Evolutionary conservation across 2,329 filamentous ascomycete species (phyloP), one percentile per base, ranked within the genome.

Genomic region (Alternaria angustiovoidea): DNA sequence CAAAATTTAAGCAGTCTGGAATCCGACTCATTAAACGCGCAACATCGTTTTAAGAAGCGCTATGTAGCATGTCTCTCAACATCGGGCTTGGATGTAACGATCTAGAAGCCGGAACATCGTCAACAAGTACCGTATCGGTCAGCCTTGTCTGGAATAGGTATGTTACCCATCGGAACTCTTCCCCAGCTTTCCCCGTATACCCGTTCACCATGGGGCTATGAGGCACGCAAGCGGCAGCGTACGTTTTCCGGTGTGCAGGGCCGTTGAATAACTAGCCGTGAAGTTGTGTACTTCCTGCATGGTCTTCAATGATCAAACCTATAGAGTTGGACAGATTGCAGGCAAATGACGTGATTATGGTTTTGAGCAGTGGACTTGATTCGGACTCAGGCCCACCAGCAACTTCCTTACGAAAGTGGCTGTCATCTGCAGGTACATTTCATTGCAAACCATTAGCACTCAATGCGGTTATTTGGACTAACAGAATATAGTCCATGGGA

Each of bases 131-230:
- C 34, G 51, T 32, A 8, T 53, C 14, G 11, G 38, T 16, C 24
- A 20, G 28, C 22, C 32, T 20, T 14, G 51, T 54, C 61, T 46
- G 41, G 12, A 57, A 49, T 30, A 42, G 53, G 63, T 42, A 51
- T 53, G 42, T 51, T 38, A 24, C 43, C 55, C 54, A 36, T 28
- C 58, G 62, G 64, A 58, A 57, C 2, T 22, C 32, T 51, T 43
- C 38, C 57, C 52, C 41, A 49, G 54, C 51, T 24, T 51, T 42
- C 43, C 42, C 42, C 53, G 22, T 54, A 38, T 44, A 22, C 26
- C 24, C 38, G 20, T 14, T 42, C 32, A 36, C 28, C 20, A 18
- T 58, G 39, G 49, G 59, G 39, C 39, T 51, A 20, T 43, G 44
- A 48, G 42, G 32, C 41, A 43, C 46, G 48, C 32, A 36, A 44